Base-by-base conservation (phyloP, 164 flowering plant genomes). In the Liriodendron chinense region DNA sequence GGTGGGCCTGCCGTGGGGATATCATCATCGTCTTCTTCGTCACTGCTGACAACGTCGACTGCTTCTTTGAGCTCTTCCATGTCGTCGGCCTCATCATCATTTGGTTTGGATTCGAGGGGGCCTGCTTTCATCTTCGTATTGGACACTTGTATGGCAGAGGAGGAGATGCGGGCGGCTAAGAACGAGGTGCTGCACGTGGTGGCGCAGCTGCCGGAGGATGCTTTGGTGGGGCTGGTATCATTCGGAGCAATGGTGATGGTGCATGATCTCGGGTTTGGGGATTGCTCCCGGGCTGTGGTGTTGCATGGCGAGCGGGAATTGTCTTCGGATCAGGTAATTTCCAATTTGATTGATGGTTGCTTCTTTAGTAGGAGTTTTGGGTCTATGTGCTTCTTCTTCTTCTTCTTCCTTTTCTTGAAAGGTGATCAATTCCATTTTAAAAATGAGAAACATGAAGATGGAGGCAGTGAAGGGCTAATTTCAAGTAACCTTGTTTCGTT, bases 121-220 rank as follows among this genome's bases (percentile, higher is more conserved):
- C 89, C 92, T 13, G 94, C 89, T 6, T 89, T 94, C 82, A 97
- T 96, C 82, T 96, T 94, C 78, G 94, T 94, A 26, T 88, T 96
- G 76, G 99, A 96, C 73, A 76, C 77, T n/a, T 92, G 91, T 70
- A 50, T 84, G n/a, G 75, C 57, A 1, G 89, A 85, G 73, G 93
- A 87, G 66, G 99, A 96, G 88, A 82, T 96, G 25, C 71, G 83
- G 81, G 91, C 85, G 7, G 80, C 94, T 64, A 96, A 90, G 82
- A 90, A 78, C 63, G 99, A 95, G 90, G 68, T 96, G 63, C 75
- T 91, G 80, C 88, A 80, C 74, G 87, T 85, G 16, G 68, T 96
- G n/a, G 83, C 95, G 16, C 84, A 82, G 76, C 75, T 96, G 81
- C 98, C 99, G 7, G 99, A 90, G 79, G 89, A 85, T 84, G 89